Evolutionary conservation across 2,329 filamentous ascomycete genomes (phyloP).

Genomic region (Cyclaneusma minus): DNA sequence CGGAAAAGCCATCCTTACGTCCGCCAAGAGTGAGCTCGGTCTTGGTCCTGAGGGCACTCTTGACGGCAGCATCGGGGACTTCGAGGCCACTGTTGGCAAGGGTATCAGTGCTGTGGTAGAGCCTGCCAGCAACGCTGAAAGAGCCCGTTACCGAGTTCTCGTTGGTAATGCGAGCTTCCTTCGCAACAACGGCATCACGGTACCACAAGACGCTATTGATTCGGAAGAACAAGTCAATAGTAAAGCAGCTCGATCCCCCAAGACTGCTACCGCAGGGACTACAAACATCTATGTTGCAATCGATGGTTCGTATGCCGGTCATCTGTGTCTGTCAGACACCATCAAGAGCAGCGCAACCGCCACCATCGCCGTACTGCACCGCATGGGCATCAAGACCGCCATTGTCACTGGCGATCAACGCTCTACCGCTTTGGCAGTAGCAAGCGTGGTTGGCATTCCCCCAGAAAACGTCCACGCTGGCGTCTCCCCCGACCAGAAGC

Average conservation of each 20-base stretch:
- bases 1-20: constrained; percentile 68
- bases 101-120: constrained; percentile 75
- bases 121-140: constrained; percentile 51
- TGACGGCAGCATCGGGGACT: constrained; percentile 74
- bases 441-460: constrained; percentile 66
- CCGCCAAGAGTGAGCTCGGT: constrained; percentile 62
- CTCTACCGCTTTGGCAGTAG: constrained; percentile 72
- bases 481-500: constrained; percentile 85
- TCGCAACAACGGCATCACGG: constrained; percentile 48
- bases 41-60: constrained; percentile 57
- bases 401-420: constrained; percentile 90
- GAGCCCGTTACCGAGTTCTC: constrained; percentile 60
- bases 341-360: constrained; percentile 79
- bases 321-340: constrained; percentile 72
- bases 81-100: constrained; percentile 67
- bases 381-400: constrained; percentile 73
- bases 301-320: constrained; percentile 64
- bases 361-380: constrained; percentile 64
- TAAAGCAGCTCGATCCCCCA: constrained; percentile 22
- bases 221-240: constrained; percentile 44
- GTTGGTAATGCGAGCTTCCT: constrained; percentile 74
- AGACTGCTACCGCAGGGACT: constrained; percentile 42
- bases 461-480: constrained; percentile 64
- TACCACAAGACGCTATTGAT: constrained; percentile 47
- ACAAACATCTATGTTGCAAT: constrained; percentile 90